Conservation (phyloP, 169 alveolate species). For the Miamiensis avidus region DNA sequence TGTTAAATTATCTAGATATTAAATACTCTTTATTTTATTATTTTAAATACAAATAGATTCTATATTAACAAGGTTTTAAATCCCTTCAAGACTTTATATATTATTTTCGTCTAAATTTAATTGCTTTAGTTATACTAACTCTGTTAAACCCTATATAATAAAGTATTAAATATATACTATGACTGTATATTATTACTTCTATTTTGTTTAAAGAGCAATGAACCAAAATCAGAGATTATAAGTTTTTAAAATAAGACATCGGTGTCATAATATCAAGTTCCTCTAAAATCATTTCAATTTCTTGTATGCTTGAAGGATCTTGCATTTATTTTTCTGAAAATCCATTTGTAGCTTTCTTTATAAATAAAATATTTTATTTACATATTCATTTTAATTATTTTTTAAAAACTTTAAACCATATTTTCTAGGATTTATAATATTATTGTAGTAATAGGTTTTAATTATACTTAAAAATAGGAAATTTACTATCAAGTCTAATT, state of each 20-base stretch:
- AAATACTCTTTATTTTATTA: constrained; percentile 62
- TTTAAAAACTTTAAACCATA: too few species aligned
- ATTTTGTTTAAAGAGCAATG: constrained; percentile 45
- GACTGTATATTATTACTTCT: constrained; percentile 32
- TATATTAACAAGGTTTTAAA: constrained; percentile 51
- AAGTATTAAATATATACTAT: too few species aligned
- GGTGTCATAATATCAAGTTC: constrained; percentile 61
- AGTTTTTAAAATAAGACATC: constrained; percentile 44
- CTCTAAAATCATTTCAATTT: constrained; percentile 57
- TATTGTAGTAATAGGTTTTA: too few species aligned
- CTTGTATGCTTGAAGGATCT: constrained; percentile 37
- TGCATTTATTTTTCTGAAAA: constrained; percentile 42
- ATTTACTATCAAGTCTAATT: too few species aligned
- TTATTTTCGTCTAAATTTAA: constrained; percentile 66
- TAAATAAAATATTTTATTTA: neutral
- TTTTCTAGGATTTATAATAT: too few species aligned
- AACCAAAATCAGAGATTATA: constrained; percentile 53
- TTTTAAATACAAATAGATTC: constrained; percentile 55
- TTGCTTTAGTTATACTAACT: constrained; percentile 41
- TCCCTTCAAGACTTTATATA: constrained; percentile 53
- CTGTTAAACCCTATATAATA: constrained; percentile 52
- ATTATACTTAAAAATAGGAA: too few species aligned
- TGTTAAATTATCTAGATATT: constrained; percentile 66
- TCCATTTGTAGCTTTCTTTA: constrained; percentile 45
- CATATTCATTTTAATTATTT: too few species aligned